Conservation (phyloP, 139 green algal genomes). For the Coccomyxa sp. region DNA sequence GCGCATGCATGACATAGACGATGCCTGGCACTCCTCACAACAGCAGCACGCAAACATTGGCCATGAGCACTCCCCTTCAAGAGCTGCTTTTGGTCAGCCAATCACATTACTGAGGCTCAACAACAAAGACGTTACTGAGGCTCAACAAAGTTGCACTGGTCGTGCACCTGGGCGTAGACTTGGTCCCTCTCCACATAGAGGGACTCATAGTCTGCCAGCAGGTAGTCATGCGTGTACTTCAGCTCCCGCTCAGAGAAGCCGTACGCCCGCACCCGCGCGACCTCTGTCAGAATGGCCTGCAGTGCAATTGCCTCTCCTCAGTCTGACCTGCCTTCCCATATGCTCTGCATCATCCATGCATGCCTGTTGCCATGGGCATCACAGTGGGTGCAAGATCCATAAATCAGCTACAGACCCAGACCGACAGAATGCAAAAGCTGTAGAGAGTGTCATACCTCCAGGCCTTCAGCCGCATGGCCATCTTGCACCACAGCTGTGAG, state of each 20-base stretch:
- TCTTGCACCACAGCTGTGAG: constrained; percentile 30
- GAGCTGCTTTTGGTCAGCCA: no score
- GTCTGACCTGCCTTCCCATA: background rate
- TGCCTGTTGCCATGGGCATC: background rate
- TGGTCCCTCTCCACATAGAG: constrained; percentile 76
- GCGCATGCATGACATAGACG: no score
- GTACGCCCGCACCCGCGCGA: constrained; percentile 69
- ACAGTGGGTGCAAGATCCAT: background rate
- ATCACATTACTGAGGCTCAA: no score
- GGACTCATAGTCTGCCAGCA: constrained; percentile 56
- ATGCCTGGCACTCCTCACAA: no score
- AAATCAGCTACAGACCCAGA: background rate
- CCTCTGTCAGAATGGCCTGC: constrained; percentile 60
- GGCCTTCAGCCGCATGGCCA: constrained; percentile 11
- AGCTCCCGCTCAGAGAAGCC: constrained; percentile 57
- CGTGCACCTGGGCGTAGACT: constrained; percentile 29
- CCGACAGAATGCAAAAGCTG: background rate
- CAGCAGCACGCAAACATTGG: no score
- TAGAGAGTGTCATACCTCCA: constrained; percentile 23
- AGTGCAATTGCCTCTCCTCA: background rate
- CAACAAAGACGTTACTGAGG: no score
- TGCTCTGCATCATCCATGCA: background rate
- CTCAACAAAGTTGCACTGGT: background rate
- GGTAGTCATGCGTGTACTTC: background rate
- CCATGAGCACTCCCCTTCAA: no score